These are phyloP conservation scores for Gentiana macrophylla DNA, from an alignment of 257 asterid genomes.

Conservation along the genomic window DNA sequence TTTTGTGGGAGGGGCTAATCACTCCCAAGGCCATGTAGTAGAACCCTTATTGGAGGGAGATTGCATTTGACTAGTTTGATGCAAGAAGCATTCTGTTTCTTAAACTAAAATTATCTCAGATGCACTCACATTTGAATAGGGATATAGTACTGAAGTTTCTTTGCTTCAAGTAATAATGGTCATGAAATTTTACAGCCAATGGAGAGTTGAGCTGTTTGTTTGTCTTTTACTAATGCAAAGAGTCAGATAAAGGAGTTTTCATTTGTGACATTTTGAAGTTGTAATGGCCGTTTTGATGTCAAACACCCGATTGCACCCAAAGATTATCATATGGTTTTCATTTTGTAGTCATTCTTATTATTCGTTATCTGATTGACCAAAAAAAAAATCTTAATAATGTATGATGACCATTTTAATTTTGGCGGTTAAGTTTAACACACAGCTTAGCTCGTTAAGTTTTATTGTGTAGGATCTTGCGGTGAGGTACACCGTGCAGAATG, in stretches of 20 bases:
- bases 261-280: background rate
- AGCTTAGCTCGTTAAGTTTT: constrained; percentile 1
- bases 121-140: background rate
- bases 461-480: constrained; percentile 83
- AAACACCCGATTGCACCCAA: background rate
- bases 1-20: no score
- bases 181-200: no score
- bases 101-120: background rate
- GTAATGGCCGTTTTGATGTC: background rate
- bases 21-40: no score
- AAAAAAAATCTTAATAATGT: background rate
- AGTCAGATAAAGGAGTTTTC: no score
- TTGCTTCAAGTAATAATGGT: background rate
- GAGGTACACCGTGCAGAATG: constrained; percentile 93
- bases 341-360: background rate
- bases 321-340: background rate
- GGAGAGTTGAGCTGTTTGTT: no score
- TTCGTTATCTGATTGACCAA: background rate
- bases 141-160: background rate
- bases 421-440: no score
- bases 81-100: background rate
- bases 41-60: no score
- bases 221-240: no score
- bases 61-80: no score
- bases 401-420: background rate